phyloP scores from a whole-genome alignment of 176 grass and related monocot species.

The Saccharum officinarum region DNA sequence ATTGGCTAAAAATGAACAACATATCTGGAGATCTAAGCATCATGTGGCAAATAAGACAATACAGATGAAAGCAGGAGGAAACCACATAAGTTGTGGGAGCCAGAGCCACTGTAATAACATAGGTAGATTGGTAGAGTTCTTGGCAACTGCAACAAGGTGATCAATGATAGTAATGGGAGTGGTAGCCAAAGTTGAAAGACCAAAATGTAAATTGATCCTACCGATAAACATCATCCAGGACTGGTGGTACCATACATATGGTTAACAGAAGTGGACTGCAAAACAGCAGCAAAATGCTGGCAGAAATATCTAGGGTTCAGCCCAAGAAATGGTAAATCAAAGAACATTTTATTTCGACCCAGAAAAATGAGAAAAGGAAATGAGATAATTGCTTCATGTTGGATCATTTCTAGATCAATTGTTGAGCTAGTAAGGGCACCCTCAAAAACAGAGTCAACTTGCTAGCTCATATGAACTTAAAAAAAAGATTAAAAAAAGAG shows the following conservation, averaged over 20 bases:
- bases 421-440: not conserved
- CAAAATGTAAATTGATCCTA: not conserved
- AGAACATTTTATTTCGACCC: not conserved
- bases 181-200: not conserved
- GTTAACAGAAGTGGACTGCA: not conserved
- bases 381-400: not conserved
- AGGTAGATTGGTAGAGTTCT: not conserved
- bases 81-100: not conserved
- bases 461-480: not conserved
- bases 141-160: not conserved
- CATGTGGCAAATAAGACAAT: not conserved
- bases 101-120: not conserved
- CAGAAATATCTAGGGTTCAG: not conserved
- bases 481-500: not conserved
- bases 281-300: not conserved
- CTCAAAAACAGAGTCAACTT: too few relatives aligned
- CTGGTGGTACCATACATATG: not conserved
- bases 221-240: not conserved
- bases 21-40: not conserved
- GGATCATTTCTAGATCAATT: not conserved
- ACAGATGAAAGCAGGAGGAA: not conserved
- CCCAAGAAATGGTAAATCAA: not conserved
- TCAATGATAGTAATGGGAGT: not conserved
- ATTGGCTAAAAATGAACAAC: not conserved
- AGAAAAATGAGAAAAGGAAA: not conserved